phyloP scores from a whole-genome alignment of 805 yeast genomes.

The Candida sonorensis region DNA sequence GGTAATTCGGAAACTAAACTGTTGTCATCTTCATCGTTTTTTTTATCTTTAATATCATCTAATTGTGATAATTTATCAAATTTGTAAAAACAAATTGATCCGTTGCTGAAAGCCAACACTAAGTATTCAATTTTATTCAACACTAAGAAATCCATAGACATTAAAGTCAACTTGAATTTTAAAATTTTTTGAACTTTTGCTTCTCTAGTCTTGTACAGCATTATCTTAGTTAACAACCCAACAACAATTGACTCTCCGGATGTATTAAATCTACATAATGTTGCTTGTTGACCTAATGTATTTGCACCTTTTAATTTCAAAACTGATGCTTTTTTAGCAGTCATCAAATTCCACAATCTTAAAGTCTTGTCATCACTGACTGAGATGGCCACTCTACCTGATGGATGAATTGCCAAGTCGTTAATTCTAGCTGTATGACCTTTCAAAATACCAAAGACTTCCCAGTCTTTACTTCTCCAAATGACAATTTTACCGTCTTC shows the following conservation, averaged over 20 bases:
- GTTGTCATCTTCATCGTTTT: conserved; percentile 11
- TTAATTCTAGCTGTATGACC: conserved; percentile 83
- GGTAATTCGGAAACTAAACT: conserved; percentile 18
- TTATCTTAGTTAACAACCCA: conserved; percentile 59
- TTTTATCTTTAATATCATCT: conserved; percentile 16
- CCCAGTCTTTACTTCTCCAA: conserved; percentile 99
- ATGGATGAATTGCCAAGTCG: conserved; percentile 84
- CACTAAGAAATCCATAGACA: conserved; percentile 52
- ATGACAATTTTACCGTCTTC: conserved; percentile 85
- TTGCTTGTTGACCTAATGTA: conserved; percentile 47
- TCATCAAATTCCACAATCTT: conserved; percentile 93
- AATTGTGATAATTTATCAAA: conserved; percentile 30
- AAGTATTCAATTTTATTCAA: conserved; percentile 48
- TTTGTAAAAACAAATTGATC: conserved; percentile 54
- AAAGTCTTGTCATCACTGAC: conserved; percentile 82
- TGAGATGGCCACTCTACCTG: conserved; percentile 84
- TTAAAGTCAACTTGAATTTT: conserved; percentile 48
- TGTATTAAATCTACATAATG: conserved; percentile 23
- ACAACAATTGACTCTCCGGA: conserved; percentile 76
- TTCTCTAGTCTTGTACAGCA: conserved; percentile 56
- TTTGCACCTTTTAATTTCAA: conserved; percentile 67
- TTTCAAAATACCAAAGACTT: conserved; percentile 75
- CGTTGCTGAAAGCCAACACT: conserved; percentile 65
- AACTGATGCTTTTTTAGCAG: conserved; percentile 85
- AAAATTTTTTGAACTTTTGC: conserved; percentile 53